Conservation (phyloP, 2,329 filamentous ascomycete species). For the Coniochaeta hoffmannii region DNA sequence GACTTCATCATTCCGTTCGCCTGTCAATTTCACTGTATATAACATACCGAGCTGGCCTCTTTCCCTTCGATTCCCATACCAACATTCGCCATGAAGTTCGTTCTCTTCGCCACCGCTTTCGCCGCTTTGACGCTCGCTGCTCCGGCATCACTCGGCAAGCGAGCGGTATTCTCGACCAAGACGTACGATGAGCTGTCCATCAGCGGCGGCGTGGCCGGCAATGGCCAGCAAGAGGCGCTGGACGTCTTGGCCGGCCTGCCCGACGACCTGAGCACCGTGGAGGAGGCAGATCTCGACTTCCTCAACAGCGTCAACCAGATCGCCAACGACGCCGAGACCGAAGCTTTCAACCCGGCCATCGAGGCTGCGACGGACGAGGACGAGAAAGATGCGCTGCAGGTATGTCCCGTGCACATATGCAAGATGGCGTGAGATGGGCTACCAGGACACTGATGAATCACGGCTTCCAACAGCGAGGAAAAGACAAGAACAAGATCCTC, state of each 20-base stretch:
- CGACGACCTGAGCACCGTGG: slow-evolving; percentile 29
- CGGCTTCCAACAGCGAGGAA: slow-evolving; percentile 24
- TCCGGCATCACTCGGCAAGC: slow-evolving; percentile 13
- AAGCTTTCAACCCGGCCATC: slow-evolving; percentile 39
- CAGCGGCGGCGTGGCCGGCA: slow-evolving; percentile 24
- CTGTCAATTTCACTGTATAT: background rate
- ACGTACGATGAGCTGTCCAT: slow-evolving; percentile 30
- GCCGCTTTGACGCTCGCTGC: slow-evolving; percentile 13
- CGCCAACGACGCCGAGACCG: slow-evolving; percentile 35
- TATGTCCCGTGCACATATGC: background rate
- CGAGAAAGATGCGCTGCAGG: slow-evolving; percentile 27
- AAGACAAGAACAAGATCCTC: slow-evolving; percentile 43
- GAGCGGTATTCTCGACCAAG: slow-evolving; percentile 19
- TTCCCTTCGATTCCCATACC: background rate
- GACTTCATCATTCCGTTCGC: background rate
- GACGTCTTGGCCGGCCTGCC: slow-evolving; percentile 19
- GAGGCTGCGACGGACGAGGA: slow-evolving; percentile 26
- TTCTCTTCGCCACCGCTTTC: slow-evolving; percentile 11
- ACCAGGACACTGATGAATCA: background rate
- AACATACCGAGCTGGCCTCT: background rate
- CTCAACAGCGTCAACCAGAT: slow-evolving; percentile 34
- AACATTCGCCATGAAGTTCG: background rate
- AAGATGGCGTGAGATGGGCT: too few species aligned
- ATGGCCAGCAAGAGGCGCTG: slow-evolving; percentile 23
- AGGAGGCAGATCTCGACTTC: slow-evolving; percentile 29